phyloP scores from a whole-genome alignment of 768 basidiomycete genomes.

The Dacryopinax primogenitus region DNA sequence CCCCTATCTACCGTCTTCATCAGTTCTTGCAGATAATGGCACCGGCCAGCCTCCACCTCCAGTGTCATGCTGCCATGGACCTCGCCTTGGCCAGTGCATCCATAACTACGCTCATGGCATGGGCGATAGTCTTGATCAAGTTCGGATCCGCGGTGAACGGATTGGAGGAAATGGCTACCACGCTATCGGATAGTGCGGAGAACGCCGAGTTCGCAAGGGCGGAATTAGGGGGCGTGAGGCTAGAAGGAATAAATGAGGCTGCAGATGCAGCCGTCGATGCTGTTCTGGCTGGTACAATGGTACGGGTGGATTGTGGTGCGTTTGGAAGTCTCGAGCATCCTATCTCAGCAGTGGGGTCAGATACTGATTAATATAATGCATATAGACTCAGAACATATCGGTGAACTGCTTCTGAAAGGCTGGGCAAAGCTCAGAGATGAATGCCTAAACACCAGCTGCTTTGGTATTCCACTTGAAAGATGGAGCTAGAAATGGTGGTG shows the following conservation, averaged over 20 bases:
- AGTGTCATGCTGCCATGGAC: neutral
- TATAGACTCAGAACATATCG: constrained; percentile 68
- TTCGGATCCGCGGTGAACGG: neutral
- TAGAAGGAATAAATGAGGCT: neutral
- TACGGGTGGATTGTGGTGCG: too few species aligned
- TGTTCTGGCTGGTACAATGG: neutral
- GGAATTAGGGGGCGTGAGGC: neutral
- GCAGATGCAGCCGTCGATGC: neutral
- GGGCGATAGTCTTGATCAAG: neutral
- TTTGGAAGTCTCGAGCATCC: too few species aligned
- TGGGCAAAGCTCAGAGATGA: constrained; percentile 86
- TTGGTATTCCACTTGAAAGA: constrained; percentile 61
- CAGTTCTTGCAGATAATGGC: constrained; percentile 37
- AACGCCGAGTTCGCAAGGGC: neutral
- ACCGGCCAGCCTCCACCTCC: constrained; percentile 40
- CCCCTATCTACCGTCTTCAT: constrained; percentile 39
- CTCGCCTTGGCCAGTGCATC: neutral
- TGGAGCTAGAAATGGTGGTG: neutral
- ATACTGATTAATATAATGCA: too few species aligned
- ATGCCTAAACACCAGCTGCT: constrained; percentile 55
- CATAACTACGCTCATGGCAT: neutral
- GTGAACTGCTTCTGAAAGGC: constrained; percentile 56
- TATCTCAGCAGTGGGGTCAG: too few species aligned
- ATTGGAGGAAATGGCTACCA: neutral
- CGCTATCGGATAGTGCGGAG: neutral